Evolutionary conservation across 2,329 filamentous ascomycete genomes (phyloP).

Genomic region (Penicillium crustosum): DNA sequence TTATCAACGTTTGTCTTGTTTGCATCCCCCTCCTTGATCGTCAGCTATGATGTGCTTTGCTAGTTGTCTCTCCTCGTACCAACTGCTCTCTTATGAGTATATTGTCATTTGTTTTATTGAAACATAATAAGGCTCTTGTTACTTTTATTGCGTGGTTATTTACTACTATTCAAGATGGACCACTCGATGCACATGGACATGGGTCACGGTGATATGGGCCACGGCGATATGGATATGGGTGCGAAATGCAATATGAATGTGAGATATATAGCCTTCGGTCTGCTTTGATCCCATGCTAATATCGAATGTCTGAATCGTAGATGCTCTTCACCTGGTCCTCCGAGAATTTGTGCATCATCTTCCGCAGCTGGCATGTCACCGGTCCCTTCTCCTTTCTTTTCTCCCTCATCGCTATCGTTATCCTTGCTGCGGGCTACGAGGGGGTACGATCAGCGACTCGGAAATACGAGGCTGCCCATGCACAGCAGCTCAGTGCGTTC

Average conservation of each 20-base stretch:
- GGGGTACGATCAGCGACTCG: constrained; percentile 74
- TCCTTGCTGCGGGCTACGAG: constrained; percentile 90
- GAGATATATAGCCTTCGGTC: constrained; percentile 35
- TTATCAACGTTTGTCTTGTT: constrained; percentile 36
- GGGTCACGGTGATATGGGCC: constrained; percentile 55
- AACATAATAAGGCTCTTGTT: background rate
- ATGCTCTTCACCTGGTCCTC: constrained; percentile 99
- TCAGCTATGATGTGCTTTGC: background rate
- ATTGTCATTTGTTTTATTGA: background rate
- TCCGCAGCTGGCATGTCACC: constrained; percentile 83
- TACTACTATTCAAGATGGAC: constrained; percentile 30
- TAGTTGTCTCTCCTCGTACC: background rate
- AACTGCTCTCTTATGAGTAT: background rate
- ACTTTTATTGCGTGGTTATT: background rate
- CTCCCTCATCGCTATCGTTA: constrained; percentile 78
- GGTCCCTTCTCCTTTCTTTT: constrained; percentile 71
- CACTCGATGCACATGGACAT: constrained; percentile 46
- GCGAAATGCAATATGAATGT: constrained; percentile 89
- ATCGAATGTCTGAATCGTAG: constrained; percentile 47
- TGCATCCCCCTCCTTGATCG: constrained; percentile 27
- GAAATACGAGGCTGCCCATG: constrained; percentile 65
- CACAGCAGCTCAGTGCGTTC: constrained; percentile 52
- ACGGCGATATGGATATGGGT: constrained; percentile 59
- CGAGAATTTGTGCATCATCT: constrained; percentile 91
- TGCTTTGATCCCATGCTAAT: constrained; percentile 3